These are phyloP conservation scores for Fraxinus sp. DNA, from an alignment of 305 asterid species.

Conservation along the genomic window DNA sequence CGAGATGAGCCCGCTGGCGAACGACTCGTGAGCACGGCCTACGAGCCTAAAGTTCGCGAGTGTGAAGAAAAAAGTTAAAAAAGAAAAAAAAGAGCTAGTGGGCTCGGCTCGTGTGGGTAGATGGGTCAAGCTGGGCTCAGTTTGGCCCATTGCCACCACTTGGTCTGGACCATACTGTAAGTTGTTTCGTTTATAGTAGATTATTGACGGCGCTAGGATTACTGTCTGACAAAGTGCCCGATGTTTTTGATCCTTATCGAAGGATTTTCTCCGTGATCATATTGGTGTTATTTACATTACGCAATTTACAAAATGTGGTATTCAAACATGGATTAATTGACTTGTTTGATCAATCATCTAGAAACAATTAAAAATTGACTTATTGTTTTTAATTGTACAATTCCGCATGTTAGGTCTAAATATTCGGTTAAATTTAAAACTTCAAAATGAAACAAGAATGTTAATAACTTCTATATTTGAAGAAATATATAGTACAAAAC, in stretches of 20 bases:
- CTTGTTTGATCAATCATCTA: not conserved
- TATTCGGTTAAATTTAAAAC: not conserved
- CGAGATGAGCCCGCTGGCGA: no score
- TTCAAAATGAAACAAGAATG: not conserved
- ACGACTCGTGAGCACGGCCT: no score
- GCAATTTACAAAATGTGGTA: not conserved
- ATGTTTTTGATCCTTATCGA: no score
- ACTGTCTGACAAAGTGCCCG: not conserved
- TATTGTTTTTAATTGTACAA: no score
- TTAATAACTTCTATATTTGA: not conserved
- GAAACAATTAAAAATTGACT: not conserved
- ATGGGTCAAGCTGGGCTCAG: no score
- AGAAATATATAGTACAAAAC: not conserved
- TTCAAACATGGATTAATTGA: not conserved
- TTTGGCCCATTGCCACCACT: no score
- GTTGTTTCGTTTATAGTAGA: not conserved
- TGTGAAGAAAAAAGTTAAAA: no score
- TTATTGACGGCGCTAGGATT: no score
- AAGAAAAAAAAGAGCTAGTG: no score
- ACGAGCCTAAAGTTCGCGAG: no score
- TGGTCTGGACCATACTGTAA: not conserved
- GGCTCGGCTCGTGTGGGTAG: no score
- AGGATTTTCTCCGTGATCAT: no score
- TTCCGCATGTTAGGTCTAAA: not conserved
- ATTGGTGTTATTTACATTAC: not conserved